These are phyloP conservation scores for Boletus barrowsii DNA, from an alignment of 768 basidiomycete genomes.

Conservation along the genomic window DNA sequence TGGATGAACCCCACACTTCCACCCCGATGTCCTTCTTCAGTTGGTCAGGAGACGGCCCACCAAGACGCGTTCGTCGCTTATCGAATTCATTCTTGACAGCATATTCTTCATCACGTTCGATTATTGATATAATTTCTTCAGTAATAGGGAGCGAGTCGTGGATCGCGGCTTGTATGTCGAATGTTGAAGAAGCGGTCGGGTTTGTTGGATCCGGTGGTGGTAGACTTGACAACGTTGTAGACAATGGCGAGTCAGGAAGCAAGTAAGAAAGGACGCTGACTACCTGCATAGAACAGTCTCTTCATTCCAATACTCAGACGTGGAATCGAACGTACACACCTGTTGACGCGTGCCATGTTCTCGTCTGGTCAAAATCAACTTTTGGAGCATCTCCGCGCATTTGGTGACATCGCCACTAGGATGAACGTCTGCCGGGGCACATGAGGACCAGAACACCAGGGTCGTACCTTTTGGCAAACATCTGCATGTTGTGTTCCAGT, in stretches of 20 bases:
- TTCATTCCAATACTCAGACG: background rate
- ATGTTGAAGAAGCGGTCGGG: conserved; percentile 60
- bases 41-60: conserved; percentile 57
- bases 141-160: conserved; percentile 69
- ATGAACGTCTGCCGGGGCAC: background rate
- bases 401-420: conserved; percentile 70
- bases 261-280: conserved; percentile 63
- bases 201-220: conserved; percentile 76
- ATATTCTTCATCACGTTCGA: conserved; percentile 62
- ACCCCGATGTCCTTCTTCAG: conserved; percentile 60
- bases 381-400: conserved; percentile 80
- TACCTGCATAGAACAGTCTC: conserved; percentile 43
- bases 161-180: conserved; percentile 56
- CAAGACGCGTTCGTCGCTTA: conserved; percentile 74
- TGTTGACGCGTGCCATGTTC: conserved; percentile 59
- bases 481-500: conserved; percentile 53
- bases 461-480: conserved; percentile 58
- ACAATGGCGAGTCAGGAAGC: conserved; percentile 71
- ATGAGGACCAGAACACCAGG: background rate
- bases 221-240: conserved; percentile 57
- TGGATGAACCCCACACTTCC: conserved; percentile 62
- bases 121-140: conserved; percentile 64
- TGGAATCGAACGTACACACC: conserved; percentile 34
- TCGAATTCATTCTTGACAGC: conserved; percentile 65
- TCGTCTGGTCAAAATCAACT: conserved; percentile 60